These are phyloP conservation scores for Xylaria digitata DNA, from an alignment of 2,329 filamentous ascomycete genomes.

Conservation along the genomic window DNA sequence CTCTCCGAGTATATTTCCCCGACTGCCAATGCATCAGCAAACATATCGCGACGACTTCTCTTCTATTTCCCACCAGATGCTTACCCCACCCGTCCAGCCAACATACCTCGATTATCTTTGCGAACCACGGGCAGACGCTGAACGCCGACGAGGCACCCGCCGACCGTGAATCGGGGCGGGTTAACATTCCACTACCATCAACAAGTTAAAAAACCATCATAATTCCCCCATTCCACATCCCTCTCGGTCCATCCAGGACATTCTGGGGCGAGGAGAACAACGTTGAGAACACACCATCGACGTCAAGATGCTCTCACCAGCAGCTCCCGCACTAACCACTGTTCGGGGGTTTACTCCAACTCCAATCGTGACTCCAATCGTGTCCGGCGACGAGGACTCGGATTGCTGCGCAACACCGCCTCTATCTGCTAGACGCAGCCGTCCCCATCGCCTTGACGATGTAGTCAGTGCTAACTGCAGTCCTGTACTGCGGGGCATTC, in stretches of 20 bases:
- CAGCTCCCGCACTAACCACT: conserved; percentile 63
- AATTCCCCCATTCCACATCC: conserved; percentile 4
- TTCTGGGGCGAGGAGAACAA: conserved; percentile 14
- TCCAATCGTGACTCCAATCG: conserved; percentile 62
- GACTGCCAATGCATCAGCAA: conserved; percentile 68
- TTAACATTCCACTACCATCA: conserved; percentile 37
- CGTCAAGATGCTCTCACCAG: conserved; percentile 59
- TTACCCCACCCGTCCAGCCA: conserved; percentile 62
- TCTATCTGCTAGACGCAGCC: conserved; percentile 55
- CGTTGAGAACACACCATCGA: conserved; percentile 10
- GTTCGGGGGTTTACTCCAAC: conserved; percentile 69
- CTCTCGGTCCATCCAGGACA: conserved; percentile 4
- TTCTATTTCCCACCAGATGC: conserved; percentile 69
- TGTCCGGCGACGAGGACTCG: conserved; percentile 69
- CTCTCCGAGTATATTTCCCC: conserved; percentile 23
- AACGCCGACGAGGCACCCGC: conserved; percentile 67
- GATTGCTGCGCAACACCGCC: conserved; percentile 59
- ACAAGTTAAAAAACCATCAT: conserved; percentile 3
- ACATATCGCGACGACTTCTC: conserved; percentile 55
- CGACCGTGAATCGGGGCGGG: conserved; percentile 55
- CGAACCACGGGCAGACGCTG: conserved; percentile 66
- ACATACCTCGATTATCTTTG: conserved; percentile 62
- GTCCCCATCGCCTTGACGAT: conserved; percentile 60
- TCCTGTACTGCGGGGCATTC: conserved; percentile 64
- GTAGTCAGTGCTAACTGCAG: conserved; percentile 73